Percentiles rank a stretch among this genome's conserved stretches.
phyloP scores from a whole-genome alignment of 306 rosid genomes.

The Quercus glauca region DNA sequence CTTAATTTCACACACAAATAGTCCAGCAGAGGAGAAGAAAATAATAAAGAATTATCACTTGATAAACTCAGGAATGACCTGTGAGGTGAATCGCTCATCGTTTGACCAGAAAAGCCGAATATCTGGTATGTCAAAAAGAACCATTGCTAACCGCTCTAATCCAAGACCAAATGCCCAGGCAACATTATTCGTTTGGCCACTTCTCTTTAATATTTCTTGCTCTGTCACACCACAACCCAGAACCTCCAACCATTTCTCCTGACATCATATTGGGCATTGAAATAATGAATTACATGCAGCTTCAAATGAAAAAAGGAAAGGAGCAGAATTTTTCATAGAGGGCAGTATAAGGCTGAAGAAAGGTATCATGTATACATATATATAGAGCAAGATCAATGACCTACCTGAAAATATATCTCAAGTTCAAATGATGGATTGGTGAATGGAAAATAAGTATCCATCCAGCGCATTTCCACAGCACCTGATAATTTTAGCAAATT shows the following conservation, averaged over 20 bases:
- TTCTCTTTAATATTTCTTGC: slow-evolving; percentile 84
- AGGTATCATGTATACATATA: background rate
- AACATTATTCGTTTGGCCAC: slow-evolving; percentile 68
- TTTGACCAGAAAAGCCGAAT: slow-evolving; percentile 93
- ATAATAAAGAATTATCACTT: background rate
- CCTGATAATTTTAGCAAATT: slow-evolving; percentile 42
- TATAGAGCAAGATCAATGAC: slow-evolving; percentile 19
- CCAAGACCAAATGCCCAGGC: slow-evolving; percentile 99
- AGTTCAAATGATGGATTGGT: slow-evolving; percentile 89
- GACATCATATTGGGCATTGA: slow-evolving; percentile 7
- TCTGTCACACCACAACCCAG: slow-evolving; percentile 98
- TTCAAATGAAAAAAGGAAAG: background rate
- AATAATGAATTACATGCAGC: background rate
- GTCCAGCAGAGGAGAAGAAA: no score
- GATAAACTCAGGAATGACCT: slow-evolving; percentile 46
- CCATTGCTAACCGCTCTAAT: slow-evolving; percentile 95
- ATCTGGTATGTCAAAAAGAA: slow-evolving; percentile 95
- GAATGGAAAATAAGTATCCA: slow-evolving; percentile 94
- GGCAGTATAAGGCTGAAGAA: background rate
- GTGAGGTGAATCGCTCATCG: slow-evolving; percentile 93
- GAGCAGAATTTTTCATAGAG: background rate
- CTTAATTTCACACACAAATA: no score
- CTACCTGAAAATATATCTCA: slow-evolving; percentile 85
- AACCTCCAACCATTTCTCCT: slow-evolving; percentile 98
- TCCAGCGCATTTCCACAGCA: slow-evolving; percentile 96